phyloP scores from a whole-genome alignment of 495 filamentous ascomycete species.

The Aspergillus egyptiacus region DNA sequence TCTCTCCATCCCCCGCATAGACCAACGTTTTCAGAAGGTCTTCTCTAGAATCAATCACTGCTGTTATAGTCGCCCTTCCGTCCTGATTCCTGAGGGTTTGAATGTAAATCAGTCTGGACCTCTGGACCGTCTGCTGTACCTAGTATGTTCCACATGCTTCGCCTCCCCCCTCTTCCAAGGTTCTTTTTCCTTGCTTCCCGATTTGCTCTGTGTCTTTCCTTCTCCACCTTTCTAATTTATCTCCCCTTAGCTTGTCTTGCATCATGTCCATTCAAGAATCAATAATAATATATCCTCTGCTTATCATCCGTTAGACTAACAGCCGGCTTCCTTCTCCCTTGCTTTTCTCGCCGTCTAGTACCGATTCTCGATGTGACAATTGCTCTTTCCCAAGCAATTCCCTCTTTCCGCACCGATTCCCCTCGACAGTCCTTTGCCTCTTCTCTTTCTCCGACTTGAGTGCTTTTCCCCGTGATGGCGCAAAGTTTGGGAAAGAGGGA shows the following conservation, averaged over 20 bases:
- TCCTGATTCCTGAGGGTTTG: slow-evolving; percentile 28
- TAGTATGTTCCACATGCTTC: slow-evolving; percentile 26
- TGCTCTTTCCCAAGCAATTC: slow-evolving; percentile 16
- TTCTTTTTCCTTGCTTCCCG: slow-evolving; percentile 18
- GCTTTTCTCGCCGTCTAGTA: slow-evolving; percentile 19
- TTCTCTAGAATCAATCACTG: not conserved
- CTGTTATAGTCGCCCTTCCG: too few relatives aligned
- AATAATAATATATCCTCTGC: slow-evolving; percentile 9
- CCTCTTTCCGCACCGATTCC: slow-evolving; percentile 6
- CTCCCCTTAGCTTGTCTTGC: slow-evolving; percentile 18
- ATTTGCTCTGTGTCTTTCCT: slow-evolving; percentile 20
- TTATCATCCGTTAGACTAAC: slow-evolving; percentile 16
- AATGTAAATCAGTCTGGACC: too few relatives aligned
- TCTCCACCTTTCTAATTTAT: slow-evolving; percentile 18
- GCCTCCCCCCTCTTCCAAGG: slow-evolving; percentile 11
- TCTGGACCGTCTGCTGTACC: slow-evolving; percentile 25
- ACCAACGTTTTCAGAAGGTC: not conserved
- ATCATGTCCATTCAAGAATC: slow-evolving; percentile 16
- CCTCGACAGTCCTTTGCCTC: slow-evolving; percentile 4
- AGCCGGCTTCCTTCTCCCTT: slow-evolving; percentile 14
- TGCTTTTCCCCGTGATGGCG: slow-evolving; percentile 31
- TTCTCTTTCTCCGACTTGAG: slow-evolving; percentile 14
- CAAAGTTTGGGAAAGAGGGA: slow-evolving; percentile 34
- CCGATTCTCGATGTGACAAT: slow-evolving; percentile 31
- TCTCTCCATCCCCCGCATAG: slow-evolving; percentile 3